Evolutionary conservation across 768 basidiomycete species (phyloP).

Genomic region (Collybia sordida): DNA sequence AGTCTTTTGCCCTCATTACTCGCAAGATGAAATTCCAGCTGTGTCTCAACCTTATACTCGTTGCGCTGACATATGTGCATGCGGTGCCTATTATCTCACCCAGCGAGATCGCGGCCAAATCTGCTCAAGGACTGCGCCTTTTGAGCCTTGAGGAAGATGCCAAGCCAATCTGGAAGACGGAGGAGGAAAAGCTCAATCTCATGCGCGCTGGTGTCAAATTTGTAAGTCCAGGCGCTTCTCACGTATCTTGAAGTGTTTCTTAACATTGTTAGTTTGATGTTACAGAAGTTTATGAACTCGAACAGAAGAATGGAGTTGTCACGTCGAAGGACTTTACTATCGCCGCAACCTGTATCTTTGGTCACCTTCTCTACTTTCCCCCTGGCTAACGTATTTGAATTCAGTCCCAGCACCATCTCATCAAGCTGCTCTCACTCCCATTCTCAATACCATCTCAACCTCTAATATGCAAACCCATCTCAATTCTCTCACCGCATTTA

Average conservation of each 20-base stretch:
- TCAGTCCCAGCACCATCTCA: slow-evolving; percentile 25
- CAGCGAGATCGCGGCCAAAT: slow-evolving; percentile 31
- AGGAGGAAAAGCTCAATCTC: slow-evolving; percentile 35
- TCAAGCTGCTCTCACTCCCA: slow-evolving; percentile 18
- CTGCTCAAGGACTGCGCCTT: slow-evolving; percentile 32
- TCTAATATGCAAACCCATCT: slow-evolving; percentile 27
- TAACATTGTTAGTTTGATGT: slow-evolving; percentile 34
- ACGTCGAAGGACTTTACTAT: slow-evolving; percentile 15
- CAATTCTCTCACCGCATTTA: slow-evolving; percentile 28
- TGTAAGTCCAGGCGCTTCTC: slow-evolving; percentile 19
- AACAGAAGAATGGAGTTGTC: slow-evolving; percentile 20
- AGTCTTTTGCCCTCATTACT: neutral
- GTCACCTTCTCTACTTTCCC: neutral
- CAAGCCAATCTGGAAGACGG: slow-evolving; percentile 41
- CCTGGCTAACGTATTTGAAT: neutral
- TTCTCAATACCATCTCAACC: slow-evolving; percentile 21
- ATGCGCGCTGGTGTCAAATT: slow-evolving; percentile 32
- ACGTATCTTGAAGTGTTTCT: neutral
- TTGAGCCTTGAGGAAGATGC: slow-evolving; percentile 33
- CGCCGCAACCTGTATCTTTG: slow-evolving; percentile 27
- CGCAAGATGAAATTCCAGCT: slow-evolving; percentile 15
- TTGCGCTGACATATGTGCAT: slow-evolving; percentile 19
- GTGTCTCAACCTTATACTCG: slow-evolving; percentile 14
- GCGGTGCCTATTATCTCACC: slow-evolving; percentile 28
- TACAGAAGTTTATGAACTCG: slow-evolving; percentile 35